phyloP scores from a whole-genome alignment of 371 early-diverging fungal species.

The Mucor mucedo region DNA sequence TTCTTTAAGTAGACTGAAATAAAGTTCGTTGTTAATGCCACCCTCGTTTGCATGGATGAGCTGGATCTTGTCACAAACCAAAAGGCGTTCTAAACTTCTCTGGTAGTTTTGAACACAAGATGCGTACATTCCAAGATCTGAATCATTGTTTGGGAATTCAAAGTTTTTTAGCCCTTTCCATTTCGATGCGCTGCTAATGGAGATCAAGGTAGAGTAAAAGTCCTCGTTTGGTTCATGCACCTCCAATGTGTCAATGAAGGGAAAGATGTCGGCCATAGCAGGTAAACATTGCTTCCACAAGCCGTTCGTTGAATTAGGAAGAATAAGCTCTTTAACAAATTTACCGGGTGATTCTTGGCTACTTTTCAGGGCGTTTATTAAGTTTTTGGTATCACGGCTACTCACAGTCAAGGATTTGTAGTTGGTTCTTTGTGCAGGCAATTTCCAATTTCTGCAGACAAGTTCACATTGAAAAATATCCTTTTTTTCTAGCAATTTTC shows the following conservation, averaged over 20 bases:
- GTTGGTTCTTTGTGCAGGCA: background rate
- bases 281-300: background rate
- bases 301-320: background rate
- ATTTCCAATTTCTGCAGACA: background rate
- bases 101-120: background rate
- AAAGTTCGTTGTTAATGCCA: too few species aligned
- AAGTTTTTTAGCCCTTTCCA: background rate
- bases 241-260: background rate
- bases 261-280: background rate
- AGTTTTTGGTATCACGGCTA: background rate
- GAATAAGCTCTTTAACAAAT: background rate
- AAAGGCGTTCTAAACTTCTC: background rate
- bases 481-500: background rate
- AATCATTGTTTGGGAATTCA: background rate
- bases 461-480: constrained; percentile 1
- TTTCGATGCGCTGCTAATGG: background rate
- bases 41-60: too few species aligned
- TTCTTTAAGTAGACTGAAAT: background rate
- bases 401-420: background rate
- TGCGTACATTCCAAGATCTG: background rate
- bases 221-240: background rate
- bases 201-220: background rate
- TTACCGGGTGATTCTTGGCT: background rate
- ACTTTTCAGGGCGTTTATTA: background rate
- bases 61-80: background rate